These are phyloP conservation scores for Globisporangium radiosum DNA, from an alignment of 352 stramenopile genomes.

Conservation along the genomic window DNA sequence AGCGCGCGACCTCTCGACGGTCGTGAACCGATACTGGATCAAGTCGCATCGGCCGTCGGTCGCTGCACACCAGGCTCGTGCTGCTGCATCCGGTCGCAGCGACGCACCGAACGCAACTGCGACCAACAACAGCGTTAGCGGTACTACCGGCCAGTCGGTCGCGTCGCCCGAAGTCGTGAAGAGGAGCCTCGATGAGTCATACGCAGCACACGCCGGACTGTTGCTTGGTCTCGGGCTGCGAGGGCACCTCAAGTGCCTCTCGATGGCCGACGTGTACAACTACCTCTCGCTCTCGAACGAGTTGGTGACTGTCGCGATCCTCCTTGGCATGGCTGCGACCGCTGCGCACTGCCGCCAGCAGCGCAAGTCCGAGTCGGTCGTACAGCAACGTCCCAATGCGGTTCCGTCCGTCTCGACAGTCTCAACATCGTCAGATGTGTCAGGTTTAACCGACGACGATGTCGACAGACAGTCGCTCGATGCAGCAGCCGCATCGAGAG, in stretches of 20 bases:
- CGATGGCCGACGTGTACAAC: constrained; percentile 98
- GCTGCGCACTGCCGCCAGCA: constrained; percentile 79
- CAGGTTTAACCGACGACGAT: constrained; percentile 14
- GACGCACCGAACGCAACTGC: background rate
- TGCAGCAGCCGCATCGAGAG: constrained; percentile 8
- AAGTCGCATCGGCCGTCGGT: constrained; percentile 93
- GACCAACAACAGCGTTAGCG: background rate
- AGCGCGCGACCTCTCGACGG: constrained; percentile 46
- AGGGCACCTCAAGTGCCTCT: constrained; percentile 92
- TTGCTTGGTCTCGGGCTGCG: constrained; percentile 93
- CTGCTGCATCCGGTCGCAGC: background rate
- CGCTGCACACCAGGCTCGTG: constrained; percentile 17
- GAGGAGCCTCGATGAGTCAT: constrained; percentile 65
- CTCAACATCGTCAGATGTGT: no score
- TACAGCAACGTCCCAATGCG: no score
- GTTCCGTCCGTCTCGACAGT: no score
- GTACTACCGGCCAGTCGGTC: background rate
- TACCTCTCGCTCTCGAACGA: constrained; percentile 96
- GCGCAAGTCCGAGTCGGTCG: background rate
- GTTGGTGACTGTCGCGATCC: constrained; percentile 93
- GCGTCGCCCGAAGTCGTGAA: constrained; percentile 15
- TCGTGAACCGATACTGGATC: constrained; percentile 97
- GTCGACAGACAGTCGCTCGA: background rate
- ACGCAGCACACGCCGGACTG: constrained; percentile 91
- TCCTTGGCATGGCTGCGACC: constrained; percentile 96